Base-by-base conservation (phyloP, 352 stramenopile genomes). In the Globisporangium recalcitrans region DNA sequence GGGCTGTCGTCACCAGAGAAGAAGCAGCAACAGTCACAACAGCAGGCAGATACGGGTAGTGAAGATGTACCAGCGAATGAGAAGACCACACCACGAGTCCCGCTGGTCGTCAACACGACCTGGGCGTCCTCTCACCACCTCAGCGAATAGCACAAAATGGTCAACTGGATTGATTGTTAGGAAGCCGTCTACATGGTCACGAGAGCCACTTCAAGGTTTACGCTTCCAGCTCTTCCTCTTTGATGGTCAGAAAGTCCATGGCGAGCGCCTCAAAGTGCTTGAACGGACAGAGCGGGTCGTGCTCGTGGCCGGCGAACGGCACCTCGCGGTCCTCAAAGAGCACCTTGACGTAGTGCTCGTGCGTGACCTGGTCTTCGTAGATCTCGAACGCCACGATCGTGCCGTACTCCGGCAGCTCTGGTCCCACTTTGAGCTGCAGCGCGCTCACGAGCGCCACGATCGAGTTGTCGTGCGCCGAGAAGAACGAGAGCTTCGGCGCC, bases 381-480 rank as follows among this genome's bases (percentile, higher is more conserved):
- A 92, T 65, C 57, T 95, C 82, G 19, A 95, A 79, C 21, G 74
- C 71, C 51, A 93, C 56, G 58, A 87, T 74, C 2, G 82, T 82
- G 58, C 85, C 85, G 54, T 93, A 93, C 55, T 84, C 70, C 0
- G 85, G 85, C 42, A 90, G 53, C 4, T 78, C 67, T 5, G 60
- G 64, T 6, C 76, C 77, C 44, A 90, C 77, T 5, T 91, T 67
- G 21, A 94, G 71, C 62, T 88, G 74, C 29, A 94, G 60, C 47
- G 83, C 81, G 26, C 77, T 77, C 63, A 91, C 57, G 60, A 92
- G 74, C 24, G 81, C 82, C 14, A 94, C 80, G 68, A 94, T 88
- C 44, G 85, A 90, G 65, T 92, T 92, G 70, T 94, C 82, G 57
- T 94, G 85, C 1, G 83, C 83, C 21, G 85, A 94, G 69, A 91